These are phyloP conservation scores for Xylaria sp. DNA, from an alignment of 2,329 filamentous ascomycete genomes.

Conservation along the genomic window DNA sequence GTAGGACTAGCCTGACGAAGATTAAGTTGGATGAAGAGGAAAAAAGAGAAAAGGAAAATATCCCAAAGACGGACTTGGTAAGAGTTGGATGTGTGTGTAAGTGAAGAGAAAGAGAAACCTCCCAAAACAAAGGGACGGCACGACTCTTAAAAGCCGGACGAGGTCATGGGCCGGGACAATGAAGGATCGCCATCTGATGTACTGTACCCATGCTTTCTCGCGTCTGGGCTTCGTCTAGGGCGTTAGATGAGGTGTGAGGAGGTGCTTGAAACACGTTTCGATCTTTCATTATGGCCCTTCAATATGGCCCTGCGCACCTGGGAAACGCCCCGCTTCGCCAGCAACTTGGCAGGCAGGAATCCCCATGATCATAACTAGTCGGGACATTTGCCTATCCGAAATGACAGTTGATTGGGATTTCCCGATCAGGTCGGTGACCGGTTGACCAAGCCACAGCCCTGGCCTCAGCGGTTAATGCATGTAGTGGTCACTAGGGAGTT, in stretches of 20 bases:
- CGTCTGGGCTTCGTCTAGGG: slow-evolving; percentile 42
- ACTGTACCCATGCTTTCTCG: slow-evolving; percentile 44
- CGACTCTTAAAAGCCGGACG: slow-evolving; percentile 55
- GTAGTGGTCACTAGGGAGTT: background rate
- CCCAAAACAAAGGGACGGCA: slow-evolving; percentile 48
- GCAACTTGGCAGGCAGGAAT: slow-evolving; percentile 8
- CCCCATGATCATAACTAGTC: slow-evolving; percentile 17
- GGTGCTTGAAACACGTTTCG: slow-evolving; percentile 50
- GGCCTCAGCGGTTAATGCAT: background rate
- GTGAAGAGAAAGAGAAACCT: slow-evolving; percentile 45
- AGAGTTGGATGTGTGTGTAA: slow-evolving; percentile 39
- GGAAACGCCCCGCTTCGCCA: slow-evolving; percentile 19
- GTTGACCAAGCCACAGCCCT: slow-evolving; percentile 22
- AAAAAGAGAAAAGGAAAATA: slow-evolving; percentile 40
- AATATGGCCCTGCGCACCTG: slow-evolving; percentile 21
- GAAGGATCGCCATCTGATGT: slow-evolving; percentile 53
- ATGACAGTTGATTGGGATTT: slow-evolving; percentile 23
- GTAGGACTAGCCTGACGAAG: slow-evolving; percentile 60
- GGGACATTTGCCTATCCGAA: slow-evolving; percentile 29
- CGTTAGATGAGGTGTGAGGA: slow-evolving; percentile 40
- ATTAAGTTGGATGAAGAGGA: slow-evolving; percentile 32
- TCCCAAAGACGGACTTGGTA: slow-evolving; percentile 31
- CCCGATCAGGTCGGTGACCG: slow-evolving; percentile 13
- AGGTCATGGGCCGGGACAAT: slow-evolving; percentile 44
- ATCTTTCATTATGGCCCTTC: slow-evolving; percentile 33